Conservation (phyloP, 2,329 filamentous ascomycete species). For the Calonectria multiphialidica region DNA sequence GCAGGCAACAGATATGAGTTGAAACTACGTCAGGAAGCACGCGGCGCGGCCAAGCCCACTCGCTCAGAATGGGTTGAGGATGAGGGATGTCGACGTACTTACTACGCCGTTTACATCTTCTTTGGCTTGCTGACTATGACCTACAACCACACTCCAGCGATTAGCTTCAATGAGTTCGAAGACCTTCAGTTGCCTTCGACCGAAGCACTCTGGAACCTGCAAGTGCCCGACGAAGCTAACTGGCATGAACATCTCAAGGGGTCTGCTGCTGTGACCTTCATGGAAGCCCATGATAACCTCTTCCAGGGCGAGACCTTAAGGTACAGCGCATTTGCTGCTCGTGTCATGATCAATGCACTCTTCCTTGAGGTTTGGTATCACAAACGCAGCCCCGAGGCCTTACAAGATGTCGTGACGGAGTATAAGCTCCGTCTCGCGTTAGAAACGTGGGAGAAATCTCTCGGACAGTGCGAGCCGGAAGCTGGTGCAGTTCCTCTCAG, state of each 20-base stretch:
- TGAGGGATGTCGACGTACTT: conserved; percentile 94
- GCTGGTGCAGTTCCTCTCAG: conserved; percentile 88
- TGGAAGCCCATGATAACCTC: conserved; percentile 93
- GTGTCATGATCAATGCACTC: conserved; percentile 98
- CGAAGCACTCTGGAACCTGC: conserved; percentile 93
- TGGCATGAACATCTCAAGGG: conserved; percentile 85
- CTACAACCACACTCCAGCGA: conserved; percentile 97
- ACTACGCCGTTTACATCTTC: conserved; percentile 99
- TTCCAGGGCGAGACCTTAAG: conserved; percentile 92
- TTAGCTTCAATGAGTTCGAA: conserved; percentile 98
- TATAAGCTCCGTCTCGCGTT: conserved; percentile 96
- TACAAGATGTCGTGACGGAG: conserved; percentile 97
- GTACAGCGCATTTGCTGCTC: conserved; percentile 96
- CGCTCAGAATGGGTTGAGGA: conserved; percentile 96
- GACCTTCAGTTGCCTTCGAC: conserved; percentile 92
- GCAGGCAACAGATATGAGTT: conserved; percentile 96
- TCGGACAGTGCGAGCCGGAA: conserved; percentile 94
- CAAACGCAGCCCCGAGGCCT: conserved; percentile 96
- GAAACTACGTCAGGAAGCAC: conserved; percentile 91
- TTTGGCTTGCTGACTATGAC: conserved; percentile 95
- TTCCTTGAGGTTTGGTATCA: conserved; percentile 99
- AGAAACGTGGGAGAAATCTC: conserved; percentile 98
- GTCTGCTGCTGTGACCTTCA: conserved; percentile 85
- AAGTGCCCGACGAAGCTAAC: conserved; percentile 79
- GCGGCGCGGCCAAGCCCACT: conserved; percentile 79